These are phyloP conservation scores for Microbotryum silenes-acaulis DNA, from an alignment of 1,284 basidiomycete genomes.

Conservation along the genomic window DNA sequence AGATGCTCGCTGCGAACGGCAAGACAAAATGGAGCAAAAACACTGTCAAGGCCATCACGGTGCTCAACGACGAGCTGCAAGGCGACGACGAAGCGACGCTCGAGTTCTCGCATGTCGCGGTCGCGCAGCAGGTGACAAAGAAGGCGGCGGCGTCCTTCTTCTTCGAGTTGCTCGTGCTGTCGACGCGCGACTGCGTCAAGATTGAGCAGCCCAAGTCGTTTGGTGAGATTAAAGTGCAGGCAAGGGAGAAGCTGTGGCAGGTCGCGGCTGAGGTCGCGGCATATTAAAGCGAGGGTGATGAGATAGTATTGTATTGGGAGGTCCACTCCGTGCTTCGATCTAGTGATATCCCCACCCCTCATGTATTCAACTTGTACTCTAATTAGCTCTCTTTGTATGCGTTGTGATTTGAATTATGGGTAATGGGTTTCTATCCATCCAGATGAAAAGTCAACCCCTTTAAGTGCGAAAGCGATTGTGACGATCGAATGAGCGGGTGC, in stretches of 20 bases:
- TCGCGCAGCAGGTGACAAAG: slow-evolving; percentile 71
- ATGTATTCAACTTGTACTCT: too few relatives aligned
- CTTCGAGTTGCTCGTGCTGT: slow-evolving; percentile 90
- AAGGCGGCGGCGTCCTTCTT: slow-evolving; percentile 92
- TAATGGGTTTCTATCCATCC: too few relatives aligned
- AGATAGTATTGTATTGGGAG: too few relatives aligned
- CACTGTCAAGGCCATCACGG: slow-evolving; percentile 77
- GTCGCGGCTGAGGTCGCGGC: slow-evolving; percentile 9
- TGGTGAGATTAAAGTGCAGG: slow-evolving; percentile 74
- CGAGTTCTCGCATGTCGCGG: slow-evolving; percentile 64
- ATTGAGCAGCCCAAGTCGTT: slow-evolving; percentile 62
- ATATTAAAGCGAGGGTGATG: not conserved
- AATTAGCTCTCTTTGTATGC: too few relatives aligned
- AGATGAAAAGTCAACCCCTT: too few relatives aligned
- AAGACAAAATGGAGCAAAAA: slow-evolving; percentile 50
- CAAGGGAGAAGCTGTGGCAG: slow-evolving; percentile 64
- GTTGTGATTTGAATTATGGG: too few relatives aligned
- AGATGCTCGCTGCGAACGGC: not conserved
- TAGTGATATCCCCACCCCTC: too few relatives aligned
- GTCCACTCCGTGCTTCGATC: too few relatives aligned
- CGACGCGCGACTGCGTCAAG: slow-evolving; percentile 81
- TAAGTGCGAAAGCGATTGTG: too few relatives aligned
- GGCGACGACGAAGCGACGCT: slow-evolving; percentile 52
- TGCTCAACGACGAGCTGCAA: slow-evolving; percentile 65
- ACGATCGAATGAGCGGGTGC: too few relatives aligned